These are phyloP conservation scores for Nephelium lappaceum DNA, from an alignment of 345 rosid genomes.

Conservation along the genomic window DNA sequence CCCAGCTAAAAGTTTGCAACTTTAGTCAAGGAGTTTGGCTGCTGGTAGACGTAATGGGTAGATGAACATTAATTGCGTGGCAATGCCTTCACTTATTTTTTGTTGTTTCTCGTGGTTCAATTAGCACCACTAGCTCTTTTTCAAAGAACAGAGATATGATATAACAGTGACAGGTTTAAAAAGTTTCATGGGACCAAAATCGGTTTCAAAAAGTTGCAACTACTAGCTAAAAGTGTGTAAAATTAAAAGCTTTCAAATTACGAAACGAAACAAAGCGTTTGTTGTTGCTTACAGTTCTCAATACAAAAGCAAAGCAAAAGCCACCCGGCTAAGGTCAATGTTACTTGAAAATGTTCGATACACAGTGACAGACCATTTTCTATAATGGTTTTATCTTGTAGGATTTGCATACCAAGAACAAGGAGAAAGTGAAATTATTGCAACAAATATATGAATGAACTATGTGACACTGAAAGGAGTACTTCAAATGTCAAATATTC, in stretches of 20 bases:
- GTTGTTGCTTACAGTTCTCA: not conserved
- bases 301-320: not conserved
- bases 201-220: not conserved
- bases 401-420: not conserved
- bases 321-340: not conserved
- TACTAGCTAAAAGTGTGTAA: not conserved
- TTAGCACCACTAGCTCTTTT: not conserved
- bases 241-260: too few relatives aligned
- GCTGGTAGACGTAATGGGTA: not conserved
- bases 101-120: not conserved
- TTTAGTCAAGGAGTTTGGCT: not conserved
- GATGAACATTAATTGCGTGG: not conserved
- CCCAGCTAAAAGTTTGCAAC: not conserved
- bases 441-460: not conserved
- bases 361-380: not conserved
- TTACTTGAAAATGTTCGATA: not conserved
- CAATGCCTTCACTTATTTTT: not conserved
- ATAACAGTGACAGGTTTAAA: not conserved
- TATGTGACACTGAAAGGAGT: not conserved
- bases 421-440: not conserved
- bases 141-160: constrained; percentile 2
- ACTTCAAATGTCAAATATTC: constrained; percentile 15
- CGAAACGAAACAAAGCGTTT: too few relatives aligned
- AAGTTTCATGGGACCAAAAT: too few relatives aligned
- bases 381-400: too few relatives aligned